Percentiles rank a stretch among this genome's conserved stretches.
Conservation (phyloP, 2,329 filamentous ascomycete species). For the Colletotrichum lentis region DNA sequence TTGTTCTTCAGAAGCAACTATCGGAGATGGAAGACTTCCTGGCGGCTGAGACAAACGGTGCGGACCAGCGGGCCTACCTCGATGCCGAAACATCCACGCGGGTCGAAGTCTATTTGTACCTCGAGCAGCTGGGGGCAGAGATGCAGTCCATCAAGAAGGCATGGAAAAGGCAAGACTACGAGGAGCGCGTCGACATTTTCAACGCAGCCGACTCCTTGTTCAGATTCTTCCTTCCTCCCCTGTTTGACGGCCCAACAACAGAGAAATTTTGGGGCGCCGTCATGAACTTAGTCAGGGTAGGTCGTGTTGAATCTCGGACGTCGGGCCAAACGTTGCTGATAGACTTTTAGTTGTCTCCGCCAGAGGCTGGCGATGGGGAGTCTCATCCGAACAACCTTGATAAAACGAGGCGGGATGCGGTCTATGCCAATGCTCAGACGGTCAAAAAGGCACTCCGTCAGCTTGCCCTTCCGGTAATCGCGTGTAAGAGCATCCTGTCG, state of each 20-base stretch:
- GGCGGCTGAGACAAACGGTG: slow-evolving; percentile 28
- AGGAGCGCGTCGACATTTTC: slow-evolving; percentile 50
- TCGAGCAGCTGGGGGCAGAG: slow-evolving; percentile 21
- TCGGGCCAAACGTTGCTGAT: background rate
- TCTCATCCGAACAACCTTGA: slow-evolving; percentile 10
- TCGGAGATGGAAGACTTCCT: slow-evolving; percentile 30
- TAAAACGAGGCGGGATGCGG: slow-evolving; percentile 12
- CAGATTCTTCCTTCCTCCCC: slow-evolving; percentile 52
- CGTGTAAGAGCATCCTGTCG: slow-evolving; percentile 40
- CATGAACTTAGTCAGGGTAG: slow-evolving; percentile 44
- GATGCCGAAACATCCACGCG: slow-evolving; percentile 39
- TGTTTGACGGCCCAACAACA: slow-evolving; percentile 49
- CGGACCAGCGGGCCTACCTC: slow-evolving; percentile 24
- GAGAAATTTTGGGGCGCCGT: slow-evolving; percentile 57
- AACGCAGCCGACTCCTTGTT: slow-evolving; percentile 53
- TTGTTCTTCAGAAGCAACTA: slow-evolving; percentile 31
- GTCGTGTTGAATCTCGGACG: background rate
- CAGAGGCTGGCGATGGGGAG: background rate
- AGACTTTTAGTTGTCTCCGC: background rate
- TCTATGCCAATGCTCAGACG: slow-evolving; percentile 28
- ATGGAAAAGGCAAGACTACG: slow-evolving; percentile 44
- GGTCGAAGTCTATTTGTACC: slow-evolving; percentile 44
- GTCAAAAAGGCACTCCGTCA: slow-evolving; percentile 33
- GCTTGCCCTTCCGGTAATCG: slow-evolving; percentile 35
- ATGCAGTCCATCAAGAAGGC: slow-evolving; percentile 14